Base-by-base conservation (phyloP, 805 yeast species). In the Zygosaccharomyces siamensis region DNA sequence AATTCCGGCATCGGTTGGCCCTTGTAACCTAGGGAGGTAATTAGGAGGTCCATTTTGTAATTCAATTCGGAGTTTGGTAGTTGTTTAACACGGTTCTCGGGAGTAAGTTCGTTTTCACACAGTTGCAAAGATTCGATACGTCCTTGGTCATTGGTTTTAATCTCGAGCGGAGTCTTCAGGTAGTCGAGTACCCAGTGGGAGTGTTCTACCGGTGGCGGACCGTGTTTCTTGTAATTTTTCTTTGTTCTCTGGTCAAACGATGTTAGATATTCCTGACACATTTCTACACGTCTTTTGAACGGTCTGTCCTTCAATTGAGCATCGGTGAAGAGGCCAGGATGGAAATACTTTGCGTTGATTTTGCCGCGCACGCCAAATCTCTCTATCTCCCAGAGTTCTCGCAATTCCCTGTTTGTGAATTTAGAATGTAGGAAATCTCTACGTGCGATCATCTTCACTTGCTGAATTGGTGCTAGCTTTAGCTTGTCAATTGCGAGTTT, bases 331-430 rank as follows among this genome's bases (percentile, higher is more conserved):
- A 60, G 55, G 5, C 58, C 54, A 7, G 57, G 56, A 11, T 67
- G 44, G 11, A 70, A 61, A n/a, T 66, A 64, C 11, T 58, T 56
- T 3, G 71, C 68, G 0, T 72, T 72, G 7, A 77, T 75, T 40
- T 72, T 61, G 3, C 81, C 81, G 8, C 66, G 62, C 48, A 84
- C 78, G 0, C 81, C 81, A 35, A 70, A 69, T 27, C 72, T 67
- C 47, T 70, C 73, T 47, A 89, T 66, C 46, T 82, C 85, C 61
- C 90, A 71, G 32, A 92, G 69, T 62, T 93, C 98, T 61, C 97
- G 76, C 21, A 92, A 75, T 66, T 93, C 99, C 63, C 89, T 92
- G 56, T 87, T 92, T 3, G 97, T 85, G 64, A 90, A 93, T 23
- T 96, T 93, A 39, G 93, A 81, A 56, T 89, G 90, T 39, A 83